phyloP scores from a whole-genome alignment of 805 yeast genomes.

The Clavispora asparagi region DNA sequence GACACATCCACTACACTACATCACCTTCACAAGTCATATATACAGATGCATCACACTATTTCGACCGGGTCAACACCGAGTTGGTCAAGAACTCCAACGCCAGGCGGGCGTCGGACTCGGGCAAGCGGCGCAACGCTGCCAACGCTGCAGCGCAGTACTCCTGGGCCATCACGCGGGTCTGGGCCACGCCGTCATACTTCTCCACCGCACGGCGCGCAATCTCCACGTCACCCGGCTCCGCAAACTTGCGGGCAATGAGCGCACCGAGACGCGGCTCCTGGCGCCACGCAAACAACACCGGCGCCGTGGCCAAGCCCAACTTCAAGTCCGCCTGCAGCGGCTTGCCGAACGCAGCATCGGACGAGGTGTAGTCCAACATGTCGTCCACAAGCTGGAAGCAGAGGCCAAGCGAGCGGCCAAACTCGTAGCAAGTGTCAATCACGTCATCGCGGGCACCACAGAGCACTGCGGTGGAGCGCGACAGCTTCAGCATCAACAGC shows the following conservation, averaged over 20 bases:
- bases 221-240: conserved; percentile 76
- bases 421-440: conserved; percentile 84
- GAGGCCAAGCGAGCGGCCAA: conserved; percentile 88
- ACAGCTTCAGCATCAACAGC: conserved; percentile 85
- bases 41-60: conserved; percentile 29
- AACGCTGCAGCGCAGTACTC: conserved; percentile 75
- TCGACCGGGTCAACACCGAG: conserved; percentile 75
- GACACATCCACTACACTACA: conserved; percentile 1
- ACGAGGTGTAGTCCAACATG: conserved; percentile 89
- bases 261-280: conserved; percentile 80
- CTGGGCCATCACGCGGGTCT: conserved; percentile 73
- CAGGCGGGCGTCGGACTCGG: conserved; percentile 83
- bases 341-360: conserved; percentile 80
- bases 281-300: conserved; percentile 92
- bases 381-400: conserved; percentile 97
- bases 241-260: conserved; percentile 78
- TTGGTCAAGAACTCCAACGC: conserved; percentile 83
- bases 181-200: conserved; percentile 65
- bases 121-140: conserved; percentile 63
- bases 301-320: conserved; percentile 95
- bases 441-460: conserved; percentile 74
- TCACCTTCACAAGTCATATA: not conserved
- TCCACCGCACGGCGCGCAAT: conserved; percentile 72
- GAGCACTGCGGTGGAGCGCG: conserved; percentile 88
- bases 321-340: conserved; percentile 95